A percentile compares a stretch with the other conserved stretches of the same genome.
Evolutionary conservation across 2,329 filamentous ascomycete species (phyloP).

Genomic region (Penicillium sp.): DNA sequence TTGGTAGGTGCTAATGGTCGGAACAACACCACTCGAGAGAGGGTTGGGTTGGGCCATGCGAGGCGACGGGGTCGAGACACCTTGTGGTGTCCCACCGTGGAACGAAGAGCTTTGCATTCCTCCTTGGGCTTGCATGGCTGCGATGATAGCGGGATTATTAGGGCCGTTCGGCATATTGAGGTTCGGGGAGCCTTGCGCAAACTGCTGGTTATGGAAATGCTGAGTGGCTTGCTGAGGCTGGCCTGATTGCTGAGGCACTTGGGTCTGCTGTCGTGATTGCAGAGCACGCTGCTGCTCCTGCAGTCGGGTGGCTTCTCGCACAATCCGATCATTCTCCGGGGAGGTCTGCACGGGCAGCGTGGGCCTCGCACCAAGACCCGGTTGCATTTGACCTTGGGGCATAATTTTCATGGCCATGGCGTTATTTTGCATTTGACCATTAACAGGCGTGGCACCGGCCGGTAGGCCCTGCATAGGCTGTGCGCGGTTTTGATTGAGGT

Average conservation of each 20-base stretch:
- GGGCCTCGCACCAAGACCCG: conserved; percentile 35
- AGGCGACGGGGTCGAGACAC: conserved; percentile 46
- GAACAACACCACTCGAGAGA: conserved; percentile 54
- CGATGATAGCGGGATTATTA: conserved; percentile 46
- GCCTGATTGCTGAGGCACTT: conserved; percentile 31
- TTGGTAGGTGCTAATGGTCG: conserved; percentile 54
- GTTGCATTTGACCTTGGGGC: conserved; percentile 59
- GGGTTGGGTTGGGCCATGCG: conserved; percentile 49
- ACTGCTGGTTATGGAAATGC: conserved; percentile 41
- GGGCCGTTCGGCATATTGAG: conserved; percentile 42
- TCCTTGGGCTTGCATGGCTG: conserved; percentile 43
- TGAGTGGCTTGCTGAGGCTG: conserved; percentile 35
- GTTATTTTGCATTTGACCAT: conserved; percentile 53
- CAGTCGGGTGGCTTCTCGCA: conserved; percentile 48
- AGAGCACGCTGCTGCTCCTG: conserved; percentile 60
- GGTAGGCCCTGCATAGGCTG: conserved; percentile 45
- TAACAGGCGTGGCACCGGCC: conserved; percentile 39
- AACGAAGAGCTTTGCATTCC: conserved; percentile 46
- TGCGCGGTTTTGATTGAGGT: conserved; percentile 38
- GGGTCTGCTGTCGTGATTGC: conserved; percentile 48
- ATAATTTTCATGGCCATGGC: conserved; percentile 58
- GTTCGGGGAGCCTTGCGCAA: conserved; percentile 47
- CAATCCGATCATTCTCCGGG: conserved; percentile 48
- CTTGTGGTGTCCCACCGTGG: conserved; percentile 38
- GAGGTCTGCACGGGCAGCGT: conserved; percentile 55